Evolutionary conservation across 1,139 yeast genomes (phyloP).

Genomic region (Hanseniaspora gamundiae): DNA sequence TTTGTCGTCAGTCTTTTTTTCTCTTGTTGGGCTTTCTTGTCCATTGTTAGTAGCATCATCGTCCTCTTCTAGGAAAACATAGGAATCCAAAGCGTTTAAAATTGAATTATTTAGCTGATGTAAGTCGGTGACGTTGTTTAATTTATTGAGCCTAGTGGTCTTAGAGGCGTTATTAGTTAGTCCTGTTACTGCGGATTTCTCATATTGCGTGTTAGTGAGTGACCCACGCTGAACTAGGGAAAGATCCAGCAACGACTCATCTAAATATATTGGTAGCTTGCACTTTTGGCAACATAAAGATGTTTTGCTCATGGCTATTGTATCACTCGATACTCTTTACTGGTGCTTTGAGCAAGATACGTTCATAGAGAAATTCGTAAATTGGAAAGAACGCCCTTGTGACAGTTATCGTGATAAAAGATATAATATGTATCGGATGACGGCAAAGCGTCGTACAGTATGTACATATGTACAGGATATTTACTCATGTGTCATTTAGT

Average conservation of each 20-base stretch:
- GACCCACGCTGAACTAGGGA: neutral
- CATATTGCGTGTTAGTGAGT: neutral
- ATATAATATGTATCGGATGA: too few relatives aligned
- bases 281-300: neutral
- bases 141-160: neutral
- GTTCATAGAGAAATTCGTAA: too few relatives aligned
- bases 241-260: conserved; percentile 1
- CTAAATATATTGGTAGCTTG: neutral
- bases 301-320: neutral
- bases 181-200: neutral
- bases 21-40: neutral
- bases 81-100: neutral
- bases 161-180: too few relatives aligned
- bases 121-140: neutral
- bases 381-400: too few relatives aligned
- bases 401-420: too few relatives aligned
- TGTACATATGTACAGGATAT: neutral
- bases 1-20: too few relatives aligned
- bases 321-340: neutral
- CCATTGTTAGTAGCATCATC: neutral
- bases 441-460: neutral
- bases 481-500: neutral
- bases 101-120: neutral
- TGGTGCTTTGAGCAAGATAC: neutral
- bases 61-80: neutral